Percentiles rank a stretch among this genome's conserved stretches.
phyloP scores from a whole-genome alignment of 768 basidiomycete genomes.

The Boletus sp. region DNA sequence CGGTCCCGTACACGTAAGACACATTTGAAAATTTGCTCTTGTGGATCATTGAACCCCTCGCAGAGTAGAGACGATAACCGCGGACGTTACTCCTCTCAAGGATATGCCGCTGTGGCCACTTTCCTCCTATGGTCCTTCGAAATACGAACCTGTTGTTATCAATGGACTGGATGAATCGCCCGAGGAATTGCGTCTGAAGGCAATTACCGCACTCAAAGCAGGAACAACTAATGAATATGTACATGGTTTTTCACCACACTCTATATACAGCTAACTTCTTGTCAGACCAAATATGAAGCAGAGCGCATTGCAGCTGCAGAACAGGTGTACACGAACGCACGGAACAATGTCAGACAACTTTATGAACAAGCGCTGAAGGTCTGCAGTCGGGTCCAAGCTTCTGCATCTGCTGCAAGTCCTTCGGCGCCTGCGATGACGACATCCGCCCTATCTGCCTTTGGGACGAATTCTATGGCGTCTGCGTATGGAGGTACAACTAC shows the following conservation, averaged over 20 bases:
- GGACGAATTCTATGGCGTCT: conserved; percentile 26
- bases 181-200: conserved; percentile 76
- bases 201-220: conserved; percentile 50
- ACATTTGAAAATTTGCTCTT: neutral
- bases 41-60: neutral
- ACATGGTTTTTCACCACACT: conserved; percentile 26
- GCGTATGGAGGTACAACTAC: conserved; percentile 33
- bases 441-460: conserved; percentile 40
- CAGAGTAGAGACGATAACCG: conserved; percentile 61
- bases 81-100: conserved; percentile 54
- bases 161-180: conserved; percentile 66
- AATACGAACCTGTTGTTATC: conserved; percentile 67
- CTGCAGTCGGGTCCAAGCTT: conserved; percentile 28
- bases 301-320: conserved; percentile 55
- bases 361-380: conserved; percentile 53
- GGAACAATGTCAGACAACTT: conserved; percentile 46
- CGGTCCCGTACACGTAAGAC: conserved; percentile 42
- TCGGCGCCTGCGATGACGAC: conserved; percentile 24
- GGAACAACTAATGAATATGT: conserved; percentile 70
- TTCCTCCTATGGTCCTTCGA: conserved; percentile 75
- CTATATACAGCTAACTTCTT: neutral
- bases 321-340: conserved; percentile 46
- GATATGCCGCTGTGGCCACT: conserved; percentile 83
- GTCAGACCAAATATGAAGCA: conserved; percentile 58
- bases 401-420: conserved; percentile 7